Evolutionary conservation across 2,329 filamentous ascomycete species (phyloP).

Genomic region (Verticillium isaacii): DNA sequence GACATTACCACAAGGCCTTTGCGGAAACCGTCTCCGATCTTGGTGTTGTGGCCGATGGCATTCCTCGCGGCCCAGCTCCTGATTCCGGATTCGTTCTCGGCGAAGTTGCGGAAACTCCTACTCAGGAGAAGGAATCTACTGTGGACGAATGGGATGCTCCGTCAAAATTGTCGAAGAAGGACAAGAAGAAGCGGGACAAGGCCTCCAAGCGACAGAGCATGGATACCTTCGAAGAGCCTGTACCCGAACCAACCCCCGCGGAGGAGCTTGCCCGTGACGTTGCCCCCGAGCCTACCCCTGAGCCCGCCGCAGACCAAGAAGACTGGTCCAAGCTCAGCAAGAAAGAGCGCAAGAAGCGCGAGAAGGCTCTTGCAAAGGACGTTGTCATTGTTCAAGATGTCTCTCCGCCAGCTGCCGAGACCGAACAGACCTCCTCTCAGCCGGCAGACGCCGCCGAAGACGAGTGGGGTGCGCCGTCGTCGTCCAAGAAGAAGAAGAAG

Average conservation of each 20-base stretch:
- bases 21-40: constrained; percentile 43
- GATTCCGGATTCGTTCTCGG: constrained; percentile 41
- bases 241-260: neutral
- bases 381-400: constrained; percentile 22
- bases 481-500: constrained; percentile 21
- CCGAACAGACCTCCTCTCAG: constrained; percentile 9
- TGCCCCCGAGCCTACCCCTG: constrained; percentile 10
- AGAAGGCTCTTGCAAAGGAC: constrained; percentile 25
- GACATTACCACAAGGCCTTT: constrained; percentile 42
- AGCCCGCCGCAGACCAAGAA: constrained; percentile 18
- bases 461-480: constrained; percentile 21
- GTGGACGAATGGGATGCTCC: constrained; percentile 19
- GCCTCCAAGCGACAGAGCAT: constrained; percentile 29
- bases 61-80: constrained; percentile 25
- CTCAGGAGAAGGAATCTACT: constrained; percentile 7
- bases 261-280: constrained; percentile 6
- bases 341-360: constrained; percentile 35
- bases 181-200: constrained; percentile 43
- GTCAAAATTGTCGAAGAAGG: constrained; percentile 40
- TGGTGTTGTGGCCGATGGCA: constrained; percentile 18
- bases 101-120: constrained; percentile 37
- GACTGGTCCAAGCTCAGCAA: constrained; percentile 20
- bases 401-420: neutral
- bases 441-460: constrained; percentile 14
- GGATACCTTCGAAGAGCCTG: constrained; percentile 8